Evolutionary conservation across 2,329 filamentous ascomycete genomes (phyloP).

Genomic region (Aspergillus proliferans): DNA sequence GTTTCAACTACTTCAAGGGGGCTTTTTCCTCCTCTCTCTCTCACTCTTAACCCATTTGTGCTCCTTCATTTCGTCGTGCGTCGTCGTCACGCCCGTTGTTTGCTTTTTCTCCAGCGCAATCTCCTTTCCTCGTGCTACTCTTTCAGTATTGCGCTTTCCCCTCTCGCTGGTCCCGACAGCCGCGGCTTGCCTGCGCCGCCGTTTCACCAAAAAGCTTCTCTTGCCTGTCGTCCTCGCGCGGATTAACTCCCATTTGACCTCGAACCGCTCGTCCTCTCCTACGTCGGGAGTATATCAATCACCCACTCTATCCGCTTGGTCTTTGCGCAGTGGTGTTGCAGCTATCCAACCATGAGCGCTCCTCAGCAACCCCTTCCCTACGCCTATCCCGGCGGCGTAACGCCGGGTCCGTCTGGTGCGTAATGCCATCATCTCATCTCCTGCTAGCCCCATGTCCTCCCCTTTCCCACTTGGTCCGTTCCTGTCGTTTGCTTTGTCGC

Average conservation of each 20-base stretch:
- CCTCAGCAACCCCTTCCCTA: slow-evolving; percentile 23
- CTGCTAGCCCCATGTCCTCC: not conserved
- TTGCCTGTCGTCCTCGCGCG: slow-evolving; percentile 5
- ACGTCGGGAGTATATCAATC: not conserved
- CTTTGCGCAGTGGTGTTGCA: slow-evolving; percentile 13
- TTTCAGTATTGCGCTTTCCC: slow-evolving; percentile 3
- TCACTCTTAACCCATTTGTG: slow-evolving; percentile 12
- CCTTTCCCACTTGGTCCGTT: slow-evolving; percentile 6
- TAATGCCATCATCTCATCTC: slow-evolving; percentile 11
- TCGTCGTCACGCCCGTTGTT: not conserved
- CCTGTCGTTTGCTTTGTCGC: slow-evolving; percentile 4
- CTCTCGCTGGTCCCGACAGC: not conserved
- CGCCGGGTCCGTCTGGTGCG: slow-evolving; percentile 29
- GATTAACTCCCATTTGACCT: too few relatives aligned
- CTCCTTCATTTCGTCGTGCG: too few relatives aligned
- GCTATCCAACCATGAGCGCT: slow-evolving; percentile 24
- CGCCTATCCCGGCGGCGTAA: slow-evolving; percentile 27
- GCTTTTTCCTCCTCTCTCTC: slow-evolving; percentile 9
- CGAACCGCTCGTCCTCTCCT: slow-evolving; percentile 6
- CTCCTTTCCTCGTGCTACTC: slow-evolving; percentile 5
- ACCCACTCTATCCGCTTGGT: slow-evolving; percentile 3
- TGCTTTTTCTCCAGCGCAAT: slow-evolving; percentile 1
- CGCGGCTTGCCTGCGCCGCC: not conserved
- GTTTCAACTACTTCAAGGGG: slow-evolving; percentile 4
- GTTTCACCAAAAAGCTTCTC: slow-evolving; percentile 4